A percentile compares a stretch with the other conserved stretches of the same genome.
phyloP scores from a whole-genome alignment of 495 filamentous ascomycete species.

The Lasiosphaeria miniovina region DNA sequence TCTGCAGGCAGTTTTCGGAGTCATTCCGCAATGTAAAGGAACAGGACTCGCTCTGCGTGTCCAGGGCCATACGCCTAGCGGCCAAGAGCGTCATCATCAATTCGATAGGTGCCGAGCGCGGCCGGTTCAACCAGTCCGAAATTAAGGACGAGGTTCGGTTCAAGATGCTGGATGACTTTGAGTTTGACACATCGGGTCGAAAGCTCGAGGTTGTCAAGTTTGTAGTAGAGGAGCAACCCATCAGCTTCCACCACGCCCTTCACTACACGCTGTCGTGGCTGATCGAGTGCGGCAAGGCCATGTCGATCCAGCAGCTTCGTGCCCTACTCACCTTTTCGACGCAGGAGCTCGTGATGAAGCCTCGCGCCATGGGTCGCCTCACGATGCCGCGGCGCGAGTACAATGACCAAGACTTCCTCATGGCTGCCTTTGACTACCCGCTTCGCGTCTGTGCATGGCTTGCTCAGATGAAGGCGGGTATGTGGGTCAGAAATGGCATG shows the following conservation, averaged over 20 bases:
- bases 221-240: slow-evolving; percentile 78
- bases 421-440: slow-evolving; percentile 89
- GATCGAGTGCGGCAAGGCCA: slow-evolving; percentile 79
- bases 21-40: slow-evolving; percentile 68
- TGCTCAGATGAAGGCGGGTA: slow-evolving; percentile 93
- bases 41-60: slow-evolving; percentile 59
- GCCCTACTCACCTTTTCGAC: slow-evolving; percentile 60
- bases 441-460: slow-evolving; percentile 93
- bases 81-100: slow-evolving; percentile 78
- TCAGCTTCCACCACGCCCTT: slow-evolving; percentile 96
- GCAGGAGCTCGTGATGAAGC: slow-evolving; percentile 57
- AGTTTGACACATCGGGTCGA: slow-evolving; percentile 67
- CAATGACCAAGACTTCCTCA: slow-evolving; percentile 70
- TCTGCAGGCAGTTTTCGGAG: slow-evolving; percentile 84
- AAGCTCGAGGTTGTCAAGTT: slow-evolving; percentile 75
- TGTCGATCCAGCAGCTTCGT: slow-evolving; percentile 63
- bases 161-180: slow-evolving; percentile 71
- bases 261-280: slow-evolving; percentile 99
- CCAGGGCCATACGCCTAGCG: slow-evolving; percentile 69
- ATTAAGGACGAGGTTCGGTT: slow-evolving; percentile 81
- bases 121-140: slow-evolving; percentile 81
- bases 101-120: slow-evolving; percentile 84
- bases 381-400: slow-evolving; percentile 49
- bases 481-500: slow-evolving; percentile 98
- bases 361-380: slow-evolving; percentile 53